Base-by-base conservation (phyloP, 2,329 filamentous ascomycete genomes). In the Venturiaceae sp. region DNA sequence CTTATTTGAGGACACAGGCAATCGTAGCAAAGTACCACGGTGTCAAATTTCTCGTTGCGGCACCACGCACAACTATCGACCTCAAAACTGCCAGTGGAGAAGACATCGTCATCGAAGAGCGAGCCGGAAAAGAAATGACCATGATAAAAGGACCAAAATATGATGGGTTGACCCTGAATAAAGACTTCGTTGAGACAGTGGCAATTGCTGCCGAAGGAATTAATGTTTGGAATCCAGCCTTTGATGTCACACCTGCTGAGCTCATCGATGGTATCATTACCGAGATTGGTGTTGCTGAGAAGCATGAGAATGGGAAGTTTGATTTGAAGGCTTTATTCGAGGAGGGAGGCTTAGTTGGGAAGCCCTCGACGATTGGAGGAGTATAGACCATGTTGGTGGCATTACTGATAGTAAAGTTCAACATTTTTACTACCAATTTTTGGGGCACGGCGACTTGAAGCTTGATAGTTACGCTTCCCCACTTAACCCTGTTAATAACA, bases 231-330 rank as follows among this genome's bases (percentile, higher is more conserved):
- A 99, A 99, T 70, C 94, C 94, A 33, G 88, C 91, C 0, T 99
- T 99, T 69, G 94, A 99, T 68, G 89, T 99, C 34, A 99, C 94
- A 9, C 92, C 94, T 0, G 84, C 88, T 37, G 83, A 84, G 62
- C 76, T 96, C 57, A 96, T 99, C 63, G 94, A 99, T 72, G 91
- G 88, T 2, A 87, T 99, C 60, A 89, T 97, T 63, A 99, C 94
- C 0, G 94, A 99, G 74, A 84, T 87, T 65, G 92, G 92, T 0
- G 88, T 91, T 7, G 84, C 95, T 3, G 86, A 90, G 66, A 95
- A 92, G 77, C 83, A 82, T 50, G 69, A 75, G 3, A 78, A 86
- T 60, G 91, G 90, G 1, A 75, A 72, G 23, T 97, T 96, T 74
- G 73, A 83, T 61, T 74, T 83, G 65, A 71, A 73, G 13, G 60